Base-by-base conservation (phyloP, 2,329 filamentous ascomycete genomes). In the Colletotrichum nymphaeae region DNA sequence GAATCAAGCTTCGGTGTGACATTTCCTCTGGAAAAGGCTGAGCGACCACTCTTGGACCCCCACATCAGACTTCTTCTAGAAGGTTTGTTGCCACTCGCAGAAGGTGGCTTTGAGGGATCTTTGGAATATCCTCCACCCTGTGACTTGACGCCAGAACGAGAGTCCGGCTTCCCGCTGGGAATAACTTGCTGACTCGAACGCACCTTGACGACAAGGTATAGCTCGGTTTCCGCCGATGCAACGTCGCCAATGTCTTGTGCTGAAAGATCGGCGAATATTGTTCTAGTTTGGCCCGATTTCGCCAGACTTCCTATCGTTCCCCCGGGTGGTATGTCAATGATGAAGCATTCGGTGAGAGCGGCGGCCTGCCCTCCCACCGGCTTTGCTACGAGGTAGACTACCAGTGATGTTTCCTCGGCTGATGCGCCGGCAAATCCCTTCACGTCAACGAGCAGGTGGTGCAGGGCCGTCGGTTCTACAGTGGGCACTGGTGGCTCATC, bases 131-230 rank as follows among this genome's bases (percentile, higher is more conserved):
- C 69, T 8, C 4, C 24, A 87, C 78, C 90, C 46, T 86, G 84
- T 3, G 83, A 81, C 14, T 83, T 83, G 1, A 85, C 83, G 24
- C 88, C 88, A 7, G 88, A 86, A 63, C 89, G 85, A 4, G 89
- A 90, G 8, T 82, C 79, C 1, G 89, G 87, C 72, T 88, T 88
- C 14, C 81, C 78, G 3, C 74, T 69, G 6, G 81, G 76, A 14
- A 84, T 74, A 5, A 91, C 82, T 60, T 88, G 87, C 71, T 90
- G 88, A 0, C 86, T 83, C 3, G 91, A 89, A 62, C 95, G 88
- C 8, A 98, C 90, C 78, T 94, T 95, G 75, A 97, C 93, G 4
- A 98, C 92, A 1, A 99, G 87, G 80, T 94, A 98, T 24, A 98
- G 84, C 64, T 95, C 93, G 4, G 90, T 90, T 60, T 93, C 93